Conservation (phyloP, 176 grass and related monocot genomes). For the Tillandsia leiboldiana region DNA sequence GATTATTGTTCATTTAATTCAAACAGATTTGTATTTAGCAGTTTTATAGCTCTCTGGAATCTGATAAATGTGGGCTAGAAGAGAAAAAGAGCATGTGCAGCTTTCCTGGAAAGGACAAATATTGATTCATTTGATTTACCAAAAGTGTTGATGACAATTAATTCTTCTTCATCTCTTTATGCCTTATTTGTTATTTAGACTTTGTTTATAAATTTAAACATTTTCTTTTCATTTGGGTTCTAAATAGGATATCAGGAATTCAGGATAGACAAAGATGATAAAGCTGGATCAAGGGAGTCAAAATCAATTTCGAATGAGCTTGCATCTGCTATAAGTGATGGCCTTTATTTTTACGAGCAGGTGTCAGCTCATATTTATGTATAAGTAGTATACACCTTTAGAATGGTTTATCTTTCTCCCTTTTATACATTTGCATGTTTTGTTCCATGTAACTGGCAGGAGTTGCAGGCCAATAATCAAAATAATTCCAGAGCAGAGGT, state of each 20-base stretch:
- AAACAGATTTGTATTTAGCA: too few relatives aligned
- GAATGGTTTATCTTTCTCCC: background rate
- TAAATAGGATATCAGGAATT: slow-evolving; percentile 59
- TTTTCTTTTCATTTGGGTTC: background rate
- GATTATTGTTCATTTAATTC: too few relatives aligned
- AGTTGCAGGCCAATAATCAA: slow-evolving; percentile 42
- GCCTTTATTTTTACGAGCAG: slow-evolving; percentile 82
- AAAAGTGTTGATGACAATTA: too few relatives aligned
- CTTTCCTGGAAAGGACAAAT: too few relatives aligned
- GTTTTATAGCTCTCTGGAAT: too few relatives aligned
- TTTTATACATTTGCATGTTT: slow-evolving; percentile 3
- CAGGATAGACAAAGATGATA: slow-evolving; percentile 40
- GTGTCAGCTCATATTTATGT: slow-evolving; percentile 29
- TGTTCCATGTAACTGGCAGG: slow-evolving; percentile 25
- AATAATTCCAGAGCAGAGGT: slow-evolving; percentile 23
- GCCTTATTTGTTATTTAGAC: too few relatives aligned
- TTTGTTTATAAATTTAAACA: background rate
- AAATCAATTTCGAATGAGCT: slow-evolving; percentile 71
- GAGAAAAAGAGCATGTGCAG: too few relatives aligned
- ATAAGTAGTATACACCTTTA: background rate
- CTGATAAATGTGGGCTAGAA: too few relatives aligned
- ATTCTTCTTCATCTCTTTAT: too few relatives aligned
- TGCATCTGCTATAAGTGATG: slow-evolving; percentile 77
- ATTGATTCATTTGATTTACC: too few relatives aligned
- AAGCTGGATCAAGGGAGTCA: slow-evolving; percentile 30